Evolutionary conservation across 495 filamentous ascomycete genomes (phyloP).

Genomic region (Xylaria intraflava): DNA sequence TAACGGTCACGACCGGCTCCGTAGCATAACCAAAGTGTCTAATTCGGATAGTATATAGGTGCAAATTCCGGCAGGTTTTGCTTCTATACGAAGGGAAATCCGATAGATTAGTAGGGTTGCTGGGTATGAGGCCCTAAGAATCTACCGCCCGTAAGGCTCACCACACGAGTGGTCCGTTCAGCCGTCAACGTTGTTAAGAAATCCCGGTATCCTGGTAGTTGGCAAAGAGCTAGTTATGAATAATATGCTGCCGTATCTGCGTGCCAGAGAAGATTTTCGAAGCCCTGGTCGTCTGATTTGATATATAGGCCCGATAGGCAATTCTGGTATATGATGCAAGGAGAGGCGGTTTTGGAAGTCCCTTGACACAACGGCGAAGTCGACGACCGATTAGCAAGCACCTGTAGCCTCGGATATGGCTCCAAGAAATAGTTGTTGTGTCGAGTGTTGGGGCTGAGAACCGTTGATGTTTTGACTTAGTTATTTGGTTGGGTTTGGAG

Average conservation of each 20-base stretch:
- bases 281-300: neutral
- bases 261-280: neutral
- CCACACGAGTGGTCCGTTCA: neutral
- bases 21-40: conserved; percentile 18
- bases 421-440: neutral
- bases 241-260: neutral
- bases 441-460: neutral
- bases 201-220: neutral
- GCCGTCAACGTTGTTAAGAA: conserved; percentile 1
- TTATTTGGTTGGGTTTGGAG: neutral
- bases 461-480: neutral
- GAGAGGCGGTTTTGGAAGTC: neutral
- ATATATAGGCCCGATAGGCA: neutral
- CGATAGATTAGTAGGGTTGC: conserved; percentile 16
- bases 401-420: neutral
- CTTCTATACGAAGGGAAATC: conserved; percentile 15
- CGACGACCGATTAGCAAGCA: neutral
- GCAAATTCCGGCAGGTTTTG: neutral
- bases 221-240: too few species aligned
- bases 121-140: conserved; percentile 17
- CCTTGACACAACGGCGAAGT: neutral
- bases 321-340: neutral
- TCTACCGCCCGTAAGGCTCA: conserved; percentile 19
- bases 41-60: neutral
- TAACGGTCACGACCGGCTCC: conserved; percentile 12